These are phyloP conservation scores for Hemisphaericaspora xylofermentans DNA, from an alignment of 1,139 yeast species.

Conservation along the genomic window DNA sequence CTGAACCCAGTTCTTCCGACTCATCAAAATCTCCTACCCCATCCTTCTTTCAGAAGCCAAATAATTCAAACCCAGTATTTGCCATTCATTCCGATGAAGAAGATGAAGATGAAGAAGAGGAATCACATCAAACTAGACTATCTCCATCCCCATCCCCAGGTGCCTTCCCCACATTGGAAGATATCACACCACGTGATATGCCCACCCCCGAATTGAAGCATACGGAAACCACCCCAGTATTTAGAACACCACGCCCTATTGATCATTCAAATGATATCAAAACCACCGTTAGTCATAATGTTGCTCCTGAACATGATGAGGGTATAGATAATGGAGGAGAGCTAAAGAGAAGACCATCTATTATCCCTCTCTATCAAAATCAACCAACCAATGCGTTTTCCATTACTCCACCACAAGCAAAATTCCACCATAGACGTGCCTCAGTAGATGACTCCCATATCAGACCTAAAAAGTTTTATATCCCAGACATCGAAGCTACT, in stretches of 20 bases:
- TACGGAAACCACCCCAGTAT: neutral
- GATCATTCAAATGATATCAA: neutral
- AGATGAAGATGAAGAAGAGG: slow-evolving; percentile 5
- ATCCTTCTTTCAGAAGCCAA: neutral
- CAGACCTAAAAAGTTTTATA: slow-evolving; percentile 58
- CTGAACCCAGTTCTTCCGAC: slow-evolving; percentile 8
- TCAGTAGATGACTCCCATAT: slow-evolving; percentile 61
- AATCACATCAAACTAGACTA: neutral
- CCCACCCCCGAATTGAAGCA: neutral
- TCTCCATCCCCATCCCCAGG: slow-evolving; percentile 1
- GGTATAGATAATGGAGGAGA: slow-evolving; percentile 1
- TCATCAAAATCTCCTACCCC: slow-evolving; percentile 8
- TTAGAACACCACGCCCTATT: neutral
- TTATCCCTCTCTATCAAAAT: slow-evolving; percentile 33
- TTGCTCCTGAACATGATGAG: neutral
- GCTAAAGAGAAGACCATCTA: slow-evolving; percentile 27
- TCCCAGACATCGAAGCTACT: slow-evolving; percentile 74
- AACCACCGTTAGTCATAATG: neutral
- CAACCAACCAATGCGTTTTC: slow-evolving; percentile 16
- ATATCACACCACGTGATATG: neutral
- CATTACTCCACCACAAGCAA: slow-evolving; percentile 6
- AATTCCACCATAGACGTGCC: slow-evolving; percentile 47
- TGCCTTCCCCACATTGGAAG: neutral
- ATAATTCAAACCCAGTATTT: slow-evolving; percentile 1
- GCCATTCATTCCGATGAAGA: slow-evolving; percentile 11